phyloP scores from a whole-genome alignment of 2,329 filamentous ascomycete genomes.

The Aspergillus thermomutatus region DNA sequence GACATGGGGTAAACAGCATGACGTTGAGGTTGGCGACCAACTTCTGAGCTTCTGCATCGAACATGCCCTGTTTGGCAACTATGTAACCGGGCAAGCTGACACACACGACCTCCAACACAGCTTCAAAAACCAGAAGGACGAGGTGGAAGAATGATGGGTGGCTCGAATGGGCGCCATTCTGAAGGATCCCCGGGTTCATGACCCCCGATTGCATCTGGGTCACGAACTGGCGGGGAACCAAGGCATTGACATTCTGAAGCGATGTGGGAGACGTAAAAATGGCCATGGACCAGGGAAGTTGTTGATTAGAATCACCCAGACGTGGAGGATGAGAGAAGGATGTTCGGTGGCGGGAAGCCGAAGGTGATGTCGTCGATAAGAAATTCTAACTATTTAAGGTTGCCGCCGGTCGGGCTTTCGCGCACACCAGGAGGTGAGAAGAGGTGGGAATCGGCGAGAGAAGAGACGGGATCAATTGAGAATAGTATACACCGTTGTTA shows the following conservation, averaged over 20 bases:
- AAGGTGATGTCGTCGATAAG: background rate
- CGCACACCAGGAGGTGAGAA: too few species aligned
- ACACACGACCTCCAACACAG: conserved; percentile 90
- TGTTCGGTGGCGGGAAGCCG: background rate
- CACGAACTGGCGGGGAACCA: conserved; percentile 19
- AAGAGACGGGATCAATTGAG: background rate
- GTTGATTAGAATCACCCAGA: background rate
- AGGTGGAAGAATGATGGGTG: conserved; percentile 58
- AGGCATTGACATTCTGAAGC: conserved; percentile 42
- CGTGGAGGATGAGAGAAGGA: background rate
- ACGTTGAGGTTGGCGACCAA: conserved; percentile 96
- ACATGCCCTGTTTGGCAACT: conserved; percentile 83
- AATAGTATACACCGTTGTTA: too few species aligned
- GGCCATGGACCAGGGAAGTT: conserved; percentile 28
- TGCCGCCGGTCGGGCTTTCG: too few species aligned
- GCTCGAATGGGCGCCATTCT: conserved; percentile 31
- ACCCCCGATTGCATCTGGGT: conserved; percentile 22
- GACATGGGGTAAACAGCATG: conserved; percentile 91
- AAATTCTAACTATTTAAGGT: background rate
- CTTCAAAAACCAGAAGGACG: conserved; percentile 83
- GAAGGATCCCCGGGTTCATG: conserved; percentile 16
- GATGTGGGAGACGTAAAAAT: conserved; percentile 49
- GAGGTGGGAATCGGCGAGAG: background rate
- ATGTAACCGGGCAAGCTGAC: conserved; percentile 94
- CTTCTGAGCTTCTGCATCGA: conserved; percentile 93